Evolutionary conservation across 352 stramenopile genomes (phyloP), one percentile per base, ranked within the genome.

Genomic region (Phytophthora cryptogea): DNA sequence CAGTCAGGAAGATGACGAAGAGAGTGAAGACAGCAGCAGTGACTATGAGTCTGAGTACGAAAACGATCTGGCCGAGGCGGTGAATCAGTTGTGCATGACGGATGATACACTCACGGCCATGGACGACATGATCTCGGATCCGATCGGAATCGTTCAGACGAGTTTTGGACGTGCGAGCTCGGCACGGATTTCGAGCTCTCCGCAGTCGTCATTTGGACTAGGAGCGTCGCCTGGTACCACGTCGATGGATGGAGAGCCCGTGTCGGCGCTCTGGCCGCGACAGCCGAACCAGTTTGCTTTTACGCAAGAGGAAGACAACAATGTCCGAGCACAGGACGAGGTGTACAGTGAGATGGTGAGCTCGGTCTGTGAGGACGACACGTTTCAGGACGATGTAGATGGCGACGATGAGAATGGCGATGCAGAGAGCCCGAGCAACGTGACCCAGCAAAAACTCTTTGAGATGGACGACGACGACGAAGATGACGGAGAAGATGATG

Each of bases 261-360:
- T 84, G 28, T 82, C 82, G 31, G 85, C 85, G 7, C 61, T 94
- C 9, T 94, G 85, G 85, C 85, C 85, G 23, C 74, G 85, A 14
- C 81, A 89, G 49, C 85, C 85, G 8, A 81, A 92, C 50, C 79
- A 94, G 62, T 94, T 94, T 53, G 85, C 82, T 7, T 94, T 94
- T 45, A 91, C 85, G 11, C 85, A 94, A 58, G 83, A 91, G 53
- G 83, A 94, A 62, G 84, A 94, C 44, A 73, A 69, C 27, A 80
- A 75, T 9, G 41, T 69, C 8, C 66, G 75, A 20, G 75, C 60
- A 8, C 79, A 92, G 63, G 85, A 92, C 31, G 85, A 92, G 52
- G 78, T 94, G 5, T 94, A 94, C 68, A 90, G 79, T 35, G 85
- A 94, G 50, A 75, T 91, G 63, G 64, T 88, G 20, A 78, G 65